These are phyloP conservation scores for Clonostachys rhizophaga DNA, from an alignment of 2,329 filamentous ascomycete genomes.

Conservation along the genomic window DNA sequence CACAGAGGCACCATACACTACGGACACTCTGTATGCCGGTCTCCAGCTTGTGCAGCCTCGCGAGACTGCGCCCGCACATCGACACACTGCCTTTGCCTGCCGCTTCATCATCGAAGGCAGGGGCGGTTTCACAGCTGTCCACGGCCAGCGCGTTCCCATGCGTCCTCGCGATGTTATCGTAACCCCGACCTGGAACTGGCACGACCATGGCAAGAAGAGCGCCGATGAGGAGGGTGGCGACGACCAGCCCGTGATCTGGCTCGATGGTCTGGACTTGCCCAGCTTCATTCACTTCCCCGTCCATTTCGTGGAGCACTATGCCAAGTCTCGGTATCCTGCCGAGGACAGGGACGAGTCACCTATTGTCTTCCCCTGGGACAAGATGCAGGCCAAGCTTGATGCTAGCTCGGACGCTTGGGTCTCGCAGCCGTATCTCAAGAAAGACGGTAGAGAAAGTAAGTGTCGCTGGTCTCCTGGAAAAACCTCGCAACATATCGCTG, in stretches of 20 bases:
- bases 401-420: too few species aligned
- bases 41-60: slow-evolving; percentile 52
- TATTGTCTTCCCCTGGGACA: too few species aligned
- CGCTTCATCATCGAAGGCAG: slow-evolving; percentile 52
- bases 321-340: slow-evolving; percentile 42
- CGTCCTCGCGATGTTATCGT: slow-evolving; percentile 49
- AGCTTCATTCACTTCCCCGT: slow-evolving; percentile 43
- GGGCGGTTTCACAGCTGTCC: slow-evolving; percentile 51
- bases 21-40: slow-evolving; percentile 52
- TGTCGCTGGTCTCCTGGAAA: too few species aligned
- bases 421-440: too few species aligned
- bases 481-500: too few species aligned
- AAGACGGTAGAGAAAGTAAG: too few species aligned
- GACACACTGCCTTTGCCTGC: slow-evolving; percentile 50
- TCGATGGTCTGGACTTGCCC: slow-evolving; percentile 51
- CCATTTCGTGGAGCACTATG: slow-evolving; percentile 48
- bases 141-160: slow-evolving; percentile 46
- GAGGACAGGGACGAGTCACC: slow-evolving; percentile 13
- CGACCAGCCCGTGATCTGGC: slow-evolving; percentile 47
- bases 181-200: slow-evolving; percentile 39
- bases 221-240: slow-evolving; percentile 1
- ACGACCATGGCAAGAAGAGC: slow-evolving; percentile 48
- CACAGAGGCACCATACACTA: slow-evolving; percentile 42
- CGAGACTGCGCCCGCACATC: slow-evolving; percentile 49
- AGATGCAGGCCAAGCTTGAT: too few species aligned